Percentiles rank a stretch among this genome's conserved stretches.
Conservation (phyloP, 2,329 filamentous ascomycete species). For the Rutstroemia sp. region DNA sequence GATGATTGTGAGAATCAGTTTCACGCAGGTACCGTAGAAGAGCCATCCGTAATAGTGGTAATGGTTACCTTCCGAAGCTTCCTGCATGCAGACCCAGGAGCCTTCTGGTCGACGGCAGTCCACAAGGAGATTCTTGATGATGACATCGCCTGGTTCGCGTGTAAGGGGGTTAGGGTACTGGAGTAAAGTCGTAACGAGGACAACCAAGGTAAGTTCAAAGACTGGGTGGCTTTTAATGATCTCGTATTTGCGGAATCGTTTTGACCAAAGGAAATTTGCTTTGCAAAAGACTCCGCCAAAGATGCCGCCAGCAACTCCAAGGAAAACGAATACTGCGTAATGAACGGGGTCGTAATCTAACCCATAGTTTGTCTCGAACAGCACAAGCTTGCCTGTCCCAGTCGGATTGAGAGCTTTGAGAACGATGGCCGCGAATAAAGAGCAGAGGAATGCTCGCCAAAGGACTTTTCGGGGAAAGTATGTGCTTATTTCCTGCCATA, state of each 20-base stretch:
- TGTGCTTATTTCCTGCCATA: constrained; percentile 45
- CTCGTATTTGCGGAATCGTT: constrained; percentile 42
- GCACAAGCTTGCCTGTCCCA: constrained; percentile 51
- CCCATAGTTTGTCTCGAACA: constrained; percentile 54
- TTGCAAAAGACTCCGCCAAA: constrained; percentile 53
- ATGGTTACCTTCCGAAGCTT: constrained; percentile 31
- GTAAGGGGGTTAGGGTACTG: constrained; percentile 50
- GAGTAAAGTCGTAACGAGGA: constrained; percentile 43
- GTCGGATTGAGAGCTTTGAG: constrained; percentile 51
- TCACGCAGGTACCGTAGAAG: constrained; percentile 44
- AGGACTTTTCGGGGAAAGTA: constrained; percentile 53
- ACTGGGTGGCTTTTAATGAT: constrained; percentile 49
- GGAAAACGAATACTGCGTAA: constrained; percentile 48
- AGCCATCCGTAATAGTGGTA: constrained; percentile 43
- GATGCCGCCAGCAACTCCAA: constrained; percentile 49
- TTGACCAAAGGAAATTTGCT: constrained; percentile 49
- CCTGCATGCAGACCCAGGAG: constrained; percentile 45
- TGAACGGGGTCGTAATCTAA: constrained; percentile 47
- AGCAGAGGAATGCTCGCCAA: constrained; percentile 52
- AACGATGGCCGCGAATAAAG: constrained; percentile 45
- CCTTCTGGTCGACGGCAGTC: constrained; percentile 38
- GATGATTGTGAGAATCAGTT: constrained; percentile 48
- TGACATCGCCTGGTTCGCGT: constrained; percentile 45
- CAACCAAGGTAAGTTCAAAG: constrained; percentile 47
- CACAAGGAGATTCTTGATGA: constrained; percentile 49